These are phyloP conservation scores for Coelastrella sp. DNA, from an alignment of 139 green algal genomes.

Conservation along the genomic window DNA sequence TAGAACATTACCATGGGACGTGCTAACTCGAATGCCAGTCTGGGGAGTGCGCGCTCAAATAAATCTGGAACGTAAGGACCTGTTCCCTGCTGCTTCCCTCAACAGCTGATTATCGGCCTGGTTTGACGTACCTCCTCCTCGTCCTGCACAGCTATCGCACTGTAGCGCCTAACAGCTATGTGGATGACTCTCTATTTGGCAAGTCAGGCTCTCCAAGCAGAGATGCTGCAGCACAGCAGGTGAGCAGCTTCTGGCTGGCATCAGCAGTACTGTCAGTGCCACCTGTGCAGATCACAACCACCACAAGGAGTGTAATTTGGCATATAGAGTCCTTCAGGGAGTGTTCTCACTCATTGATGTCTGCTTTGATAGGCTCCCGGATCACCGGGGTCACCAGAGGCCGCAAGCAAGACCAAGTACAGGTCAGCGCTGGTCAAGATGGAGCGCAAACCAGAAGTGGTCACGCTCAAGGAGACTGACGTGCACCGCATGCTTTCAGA, in stretches of 20 bases:
- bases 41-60: constrained; percentile 25
- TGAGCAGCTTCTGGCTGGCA: background rate
- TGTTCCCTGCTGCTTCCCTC: constrained; percentile 2
- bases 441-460: constrained; percentile 48
- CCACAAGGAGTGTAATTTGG: no score
- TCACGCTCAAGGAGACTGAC: constrained; percentile 54
- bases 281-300: no score
- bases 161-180: constrained; percentile 54
- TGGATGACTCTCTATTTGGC: constrained; percentile 72
- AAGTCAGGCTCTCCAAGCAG: background rate
- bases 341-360: background rate
- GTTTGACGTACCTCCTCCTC: no score
- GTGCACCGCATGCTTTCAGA: constrained; percentile 78
- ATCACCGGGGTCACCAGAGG: background rate
- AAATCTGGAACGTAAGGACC: constrained; percentile 20
- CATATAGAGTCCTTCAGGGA: no score
- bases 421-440: constrained; percentile 3
- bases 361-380: no score
- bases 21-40: constrained; percentile 24
- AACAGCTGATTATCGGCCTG: background rate
- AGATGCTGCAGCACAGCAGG: background rate
- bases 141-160: constrained; percentile 56
- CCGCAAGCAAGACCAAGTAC: background rate
- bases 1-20: constrained; percentile 1
- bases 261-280: no score